A percentile compares a stretch with the other conserved stretches of the same genome.
phyloP scores from a whole-genome alignment of 2,329 filamentous ascomycete species.

The Alternaria sp. region DNA sequence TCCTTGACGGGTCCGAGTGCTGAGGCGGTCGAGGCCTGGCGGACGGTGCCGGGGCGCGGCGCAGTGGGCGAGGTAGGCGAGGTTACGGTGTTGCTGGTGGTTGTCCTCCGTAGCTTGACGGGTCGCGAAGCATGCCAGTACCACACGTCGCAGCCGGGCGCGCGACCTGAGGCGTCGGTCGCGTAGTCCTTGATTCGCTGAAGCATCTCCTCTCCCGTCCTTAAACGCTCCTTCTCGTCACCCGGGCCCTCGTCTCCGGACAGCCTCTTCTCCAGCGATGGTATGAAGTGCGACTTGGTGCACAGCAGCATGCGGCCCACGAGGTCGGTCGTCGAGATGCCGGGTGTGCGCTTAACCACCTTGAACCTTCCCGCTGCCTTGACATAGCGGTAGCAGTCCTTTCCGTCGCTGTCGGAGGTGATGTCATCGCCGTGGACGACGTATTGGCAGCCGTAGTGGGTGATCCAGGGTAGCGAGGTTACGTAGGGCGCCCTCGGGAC shows the following conservation, averaged over 20 bases:
- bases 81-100: conserved; percentile 29
- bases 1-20: conserved; percentile 50
- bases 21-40: conserved; percentile 50
- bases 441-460: conserved; percentile 92
- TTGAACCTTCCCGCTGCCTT: conserved; percentile 94
- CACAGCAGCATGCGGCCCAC: conserved; percentile 97
- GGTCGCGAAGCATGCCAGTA: conserved; percentile 71
- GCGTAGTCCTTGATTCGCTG: conserved; percentile 85
- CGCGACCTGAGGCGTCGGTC: conserved; percentile 79
- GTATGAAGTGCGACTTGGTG: conserved; percentile 93
- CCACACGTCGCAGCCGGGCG: conserved; percentile 84
- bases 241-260: conserved; percentile 76
- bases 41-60: conserved; percentile 26
- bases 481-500: conserved; percentile 91
- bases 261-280: conserved; percentile 73
- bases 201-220: conserved; percentile 71
- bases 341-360: conserved; percentile 93
- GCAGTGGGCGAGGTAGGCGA: conserved; percentile 2
- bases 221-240: conserved; percentile 69
- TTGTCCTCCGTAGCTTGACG: conserved; percentile 46
- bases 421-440: conserved; percentile 98
- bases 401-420: conserved; percentile 88
- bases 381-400: conserved; percentile 98
- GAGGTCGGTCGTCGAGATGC: conserved; percentile 97
- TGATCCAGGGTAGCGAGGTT: conserved; percentile 90